Percentiles rank a stretch among this genome's conserved stretches.
phyloP scores from a whole-genome alignment of 2,329 filamentous ascomycete genomes.

The Ophiocordyceps camponoti-leonardi region DNA sequence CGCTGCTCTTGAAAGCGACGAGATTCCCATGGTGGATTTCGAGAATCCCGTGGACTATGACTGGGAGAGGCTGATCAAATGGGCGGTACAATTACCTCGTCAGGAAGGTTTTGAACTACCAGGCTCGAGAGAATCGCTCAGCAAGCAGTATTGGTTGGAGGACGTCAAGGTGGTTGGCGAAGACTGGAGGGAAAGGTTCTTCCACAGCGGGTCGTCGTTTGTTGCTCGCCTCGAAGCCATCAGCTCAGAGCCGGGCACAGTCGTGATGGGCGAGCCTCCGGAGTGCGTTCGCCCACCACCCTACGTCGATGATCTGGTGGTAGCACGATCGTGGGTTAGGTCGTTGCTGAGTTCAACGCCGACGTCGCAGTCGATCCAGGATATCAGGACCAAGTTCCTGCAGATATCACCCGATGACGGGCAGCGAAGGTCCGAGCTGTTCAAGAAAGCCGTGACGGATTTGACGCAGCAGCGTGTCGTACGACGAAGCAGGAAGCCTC shows the following conservation, averaged over 20 bases:
- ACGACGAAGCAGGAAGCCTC: constrained; percentile 40
- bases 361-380: constrained; percentile 27
- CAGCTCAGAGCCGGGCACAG: constrained; percentile 27
- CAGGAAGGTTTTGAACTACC: constrained; percentile 31
- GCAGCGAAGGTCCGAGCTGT: constrained; percentile 22
- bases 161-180: constrained; percentile 14
- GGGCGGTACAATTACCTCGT: constrained; percentile 39
- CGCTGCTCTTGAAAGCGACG: constrained; percentile 43
- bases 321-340: constrained; percentile 42
- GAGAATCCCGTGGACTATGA: constrained; percentile 48
- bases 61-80: constrained; percentile 48
- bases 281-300: background rate
- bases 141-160: constrained; percentile 22
- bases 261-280: constrained; percentile 7
- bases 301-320: constrained; percentile 13
- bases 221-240: constrained; percentile 39
- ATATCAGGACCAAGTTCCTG: constrained; percentile 32
- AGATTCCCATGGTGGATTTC: constrained; percentile 45
- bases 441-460: constrained; percentile 29
- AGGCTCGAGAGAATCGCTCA: constrained; percentile 23
- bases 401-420: constrained; percentile 25
- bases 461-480: constrained; percentile 36
- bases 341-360: constrained; percentile 37
- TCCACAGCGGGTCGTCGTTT: constrained; percentile 32
- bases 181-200: constrained; percentile 41